Evolutionary conservation across 129 eudicot species (phyloP).

Genomic region (Cynara cardunculus): DNA sequence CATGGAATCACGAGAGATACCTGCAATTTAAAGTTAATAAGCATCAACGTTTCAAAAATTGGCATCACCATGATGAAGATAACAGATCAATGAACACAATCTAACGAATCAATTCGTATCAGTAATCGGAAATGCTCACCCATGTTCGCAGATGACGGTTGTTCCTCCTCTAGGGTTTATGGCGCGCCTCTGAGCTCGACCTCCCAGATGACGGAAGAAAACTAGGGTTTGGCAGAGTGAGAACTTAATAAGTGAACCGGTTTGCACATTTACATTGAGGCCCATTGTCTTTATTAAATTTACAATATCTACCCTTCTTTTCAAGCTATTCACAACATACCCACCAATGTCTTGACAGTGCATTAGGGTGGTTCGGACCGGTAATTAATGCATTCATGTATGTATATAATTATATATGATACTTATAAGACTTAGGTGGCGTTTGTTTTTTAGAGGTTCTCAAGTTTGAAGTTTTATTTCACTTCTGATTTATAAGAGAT

Average conservation of each 20-base stretch:
- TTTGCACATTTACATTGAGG: not conserved
- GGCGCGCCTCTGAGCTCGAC: constrained; percentile 9
- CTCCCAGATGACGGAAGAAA: constrained; percentile 11
- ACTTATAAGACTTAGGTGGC: too few relatives aligned
- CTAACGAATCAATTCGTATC: not conserved
- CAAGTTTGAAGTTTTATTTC: too few relatives aligned
- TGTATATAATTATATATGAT: too few relatives aligned
- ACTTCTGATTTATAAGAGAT: too few relatives aligned
- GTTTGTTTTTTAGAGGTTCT: too few relatives aligned
- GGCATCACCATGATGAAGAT: not conserved
- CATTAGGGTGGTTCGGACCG: too few relatives aligned
- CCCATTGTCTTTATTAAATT: not conserved
- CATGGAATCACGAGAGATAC: constrained; percentile 80
- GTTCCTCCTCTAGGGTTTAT: constrained; percentile 20
- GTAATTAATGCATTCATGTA: too few relatives aligned
- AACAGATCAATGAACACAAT: not conserved
- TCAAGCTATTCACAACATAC: not conserved
- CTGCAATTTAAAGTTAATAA: constrained; percentile 25
- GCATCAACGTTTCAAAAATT: not conserved
- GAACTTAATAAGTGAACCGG: not conserved
- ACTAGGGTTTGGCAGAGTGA: constrained; percentile 13
- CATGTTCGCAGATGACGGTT: not conserved
- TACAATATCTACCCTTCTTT: not conserved
- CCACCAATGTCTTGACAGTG: too few relatives aligned
- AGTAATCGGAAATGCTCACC: constrained; percentile 3